Conservation (phyloP, 495 filamentous ascomycete species). For the Cercophora samala region DNA sequence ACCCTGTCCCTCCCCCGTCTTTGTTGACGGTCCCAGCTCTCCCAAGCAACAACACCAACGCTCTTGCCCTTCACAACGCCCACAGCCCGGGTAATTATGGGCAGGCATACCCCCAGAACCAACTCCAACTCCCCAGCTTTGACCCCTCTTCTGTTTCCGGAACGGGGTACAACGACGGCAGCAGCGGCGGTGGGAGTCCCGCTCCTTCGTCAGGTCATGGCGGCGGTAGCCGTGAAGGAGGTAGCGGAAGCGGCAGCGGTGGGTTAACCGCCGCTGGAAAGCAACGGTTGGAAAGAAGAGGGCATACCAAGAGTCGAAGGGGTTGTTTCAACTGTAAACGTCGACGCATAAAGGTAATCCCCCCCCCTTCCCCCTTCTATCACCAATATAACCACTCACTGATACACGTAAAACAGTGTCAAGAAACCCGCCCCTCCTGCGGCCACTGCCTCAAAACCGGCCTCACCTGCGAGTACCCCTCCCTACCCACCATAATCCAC, state of each 20-base stretch:
- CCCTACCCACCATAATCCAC: conserved; percentile 35
- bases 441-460: conserved; percentile 56
- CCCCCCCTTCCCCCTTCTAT: neutral
- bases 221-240: neutral
- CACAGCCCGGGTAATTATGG: neutral
- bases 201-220: neutral
- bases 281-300: conserved; percentile 42
- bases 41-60: neutral
- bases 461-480: conserved; percentile 57
- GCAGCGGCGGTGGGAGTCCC: neutral
- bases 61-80: neutral
- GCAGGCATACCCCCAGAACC: neutral
- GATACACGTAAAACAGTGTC: conserved; percentile 41
- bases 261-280: conserved; percentile 7
- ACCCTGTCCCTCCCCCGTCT: neutral
- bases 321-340: conserved; percentile 66
- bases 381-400: neutral
- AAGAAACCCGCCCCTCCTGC: conserved; percentile 57
- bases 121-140: neutral
- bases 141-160: neutral
- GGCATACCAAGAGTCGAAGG: conserved; percentile 60
- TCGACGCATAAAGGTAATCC: conserved; percentile 55
- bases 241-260: neutral
- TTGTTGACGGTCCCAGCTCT: neutral
- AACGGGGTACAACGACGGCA: neutral